phyloP scores from a whole-genome alignment of 1,139 yeast genomes.

The Nadsonia commutata region DNA sequence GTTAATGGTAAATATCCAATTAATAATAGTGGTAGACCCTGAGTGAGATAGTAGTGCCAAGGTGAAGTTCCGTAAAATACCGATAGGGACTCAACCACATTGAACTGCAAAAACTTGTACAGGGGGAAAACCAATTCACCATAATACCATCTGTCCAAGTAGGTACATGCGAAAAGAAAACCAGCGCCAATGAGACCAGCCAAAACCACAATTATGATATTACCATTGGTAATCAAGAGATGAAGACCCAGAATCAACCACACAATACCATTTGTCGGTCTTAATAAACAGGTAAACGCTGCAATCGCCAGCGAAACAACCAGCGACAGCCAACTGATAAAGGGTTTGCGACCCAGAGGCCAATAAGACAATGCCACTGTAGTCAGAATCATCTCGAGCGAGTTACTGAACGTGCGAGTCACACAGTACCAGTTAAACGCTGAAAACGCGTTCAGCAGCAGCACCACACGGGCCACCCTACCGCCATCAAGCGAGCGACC shows the following conservation, averaged over 20 bases:
- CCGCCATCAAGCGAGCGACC: constrained; percentile 20
- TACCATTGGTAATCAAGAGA: constrained; percentile 15
- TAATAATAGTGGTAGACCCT: constrained; percentile 66
- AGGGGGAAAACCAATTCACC: constrained; percentile 44
- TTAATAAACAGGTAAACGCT: constrained; percentile 29
- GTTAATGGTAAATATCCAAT: constrained; percentile 54
- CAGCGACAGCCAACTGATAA: constrained; percentile 8
- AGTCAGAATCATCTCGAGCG: constrained; percentile 63
- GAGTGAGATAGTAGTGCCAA: constrained; percentile 71
- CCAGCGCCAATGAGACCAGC: constrained; percentile 16
- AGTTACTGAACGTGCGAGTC: constrained; percentile 78
- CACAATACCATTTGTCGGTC: constrained; percentile 72
- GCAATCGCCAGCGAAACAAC: constrained; percentile 15
- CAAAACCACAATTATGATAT: constrained; percentile 13
- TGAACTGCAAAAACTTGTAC: constrained; percentile 58
- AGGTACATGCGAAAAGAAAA: constrained; percentile 25
- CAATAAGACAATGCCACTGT: constrained; percentile 56
- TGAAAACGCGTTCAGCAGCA: constrained; percentile 44
- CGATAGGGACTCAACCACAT: constrained; percentile 57
- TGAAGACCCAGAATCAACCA: constrained; percentile 51
- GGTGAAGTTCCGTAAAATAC: constrained; percentile 77
- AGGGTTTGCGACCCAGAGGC: constrained; percentile 39
- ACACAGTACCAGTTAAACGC: constrained; percentile 74
- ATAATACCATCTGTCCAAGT: constrained; percentile 50
- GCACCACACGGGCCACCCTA: constrained; percentile 32